Evolutionary conservation across 192 early-diverging fungal genomes (phyloP).

Genomic region (Coemansia sp.): DNA sequence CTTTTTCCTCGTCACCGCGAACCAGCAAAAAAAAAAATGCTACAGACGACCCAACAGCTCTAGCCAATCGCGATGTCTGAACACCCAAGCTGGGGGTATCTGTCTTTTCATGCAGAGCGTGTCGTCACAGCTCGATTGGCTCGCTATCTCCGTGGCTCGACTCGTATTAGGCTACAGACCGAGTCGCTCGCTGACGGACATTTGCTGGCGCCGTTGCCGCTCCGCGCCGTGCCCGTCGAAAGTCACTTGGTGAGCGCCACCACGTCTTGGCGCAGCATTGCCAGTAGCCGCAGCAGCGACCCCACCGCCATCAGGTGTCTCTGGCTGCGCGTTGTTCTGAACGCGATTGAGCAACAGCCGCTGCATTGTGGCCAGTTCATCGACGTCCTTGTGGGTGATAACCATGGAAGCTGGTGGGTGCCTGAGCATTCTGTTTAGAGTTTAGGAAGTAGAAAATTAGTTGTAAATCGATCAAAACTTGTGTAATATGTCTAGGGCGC

Average conservation of each 20-base stretch:
- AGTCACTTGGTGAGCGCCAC: slow-evolving; percentile 3
- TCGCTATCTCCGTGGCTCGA: neutral
- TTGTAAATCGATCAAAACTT: neutral
- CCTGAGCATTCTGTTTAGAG: slow-evolving; percentile 31
- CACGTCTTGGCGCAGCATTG: neutral
- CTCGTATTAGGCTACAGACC: slow-evolving; percentile 20
- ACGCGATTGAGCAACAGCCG: slow-evolving; percentile 34
- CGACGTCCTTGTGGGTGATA: slow-evolving; percentile 52
- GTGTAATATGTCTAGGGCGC: neutral
- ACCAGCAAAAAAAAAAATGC: slow-evolving; percentile 9
- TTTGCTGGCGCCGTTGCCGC: slow-evolving; percentile 31
- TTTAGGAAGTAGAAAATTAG: neutral
- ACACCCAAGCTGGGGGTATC: neutral
- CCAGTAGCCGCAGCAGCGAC: neutral
- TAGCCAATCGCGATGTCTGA: neutral
- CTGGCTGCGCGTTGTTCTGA: slow-evolving; percentile 12
- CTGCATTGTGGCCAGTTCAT: slow-evolving; percentile 42
- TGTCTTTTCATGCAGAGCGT: neutral
- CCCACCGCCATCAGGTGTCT: neutral
- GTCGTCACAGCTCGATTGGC: slow-evolving; percentile 13
- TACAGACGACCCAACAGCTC: neutral
- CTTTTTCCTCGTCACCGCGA: neutral
- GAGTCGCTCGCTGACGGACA: slow-evolving; percentile 38
- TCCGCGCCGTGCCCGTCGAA: slow-evolving; percentile 21
- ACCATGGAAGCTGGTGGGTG: slow-evolving; percentile 39